Percentiles rank a stretch among this genome's conserved stretches.
Conservation (phyloP, 768 basidiomycete genomes). For the Rickenella mellea region DNA sequence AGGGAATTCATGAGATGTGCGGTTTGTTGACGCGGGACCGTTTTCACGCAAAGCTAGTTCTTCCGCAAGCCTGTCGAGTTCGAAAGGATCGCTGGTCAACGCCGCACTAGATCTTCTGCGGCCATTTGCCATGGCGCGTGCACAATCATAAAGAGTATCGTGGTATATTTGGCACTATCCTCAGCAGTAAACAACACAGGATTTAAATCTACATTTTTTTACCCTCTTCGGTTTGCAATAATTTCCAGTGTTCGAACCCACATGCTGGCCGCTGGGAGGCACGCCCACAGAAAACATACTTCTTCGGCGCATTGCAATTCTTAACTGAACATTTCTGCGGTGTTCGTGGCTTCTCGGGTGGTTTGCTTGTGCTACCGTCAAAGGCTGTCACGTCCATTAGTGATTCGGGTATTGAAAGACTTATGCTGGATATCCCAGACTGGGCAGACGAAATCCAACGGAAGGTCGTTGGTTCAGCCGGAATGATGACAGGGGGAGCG, state of each 20-base stretch:
- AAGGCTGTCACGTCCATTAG: slow-evolving; percentile 13
- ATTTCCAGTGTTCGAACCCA: too few relatives aligned
- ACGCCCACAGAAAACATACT: too few relatives aligned
- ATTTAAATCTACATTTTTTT: too few relatives aligned
- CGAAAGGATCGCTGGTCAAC: slow-evolving; percentile 41
- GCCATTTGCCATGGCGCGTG: background rate
- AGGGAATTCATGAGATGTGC: slow-evolving; percentile 21
- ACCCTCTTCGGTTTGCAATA: too few relatives aligned
- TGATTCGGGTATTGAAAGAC: slow-evolving; percentile 45
- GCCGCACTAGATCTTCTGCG: background rate
- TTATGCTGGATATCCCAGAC: slow-evolving; percentile 17
- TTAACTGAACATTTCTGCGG: too few relatives aligned
- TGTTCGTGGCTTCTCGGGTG: too few relatives aligned
- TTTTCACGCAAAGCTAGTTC: slow-evolving; percentile 59
- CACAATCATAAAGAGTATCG: too few relatives aligned
- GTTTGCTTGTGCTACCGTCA: too few relatives aligned
- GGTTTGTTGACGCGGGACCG: slow-evolving; percentile 42
- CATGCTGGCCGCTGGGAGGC: too few relatives aligned
- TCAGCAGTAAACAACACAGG: too few relatives aligned
- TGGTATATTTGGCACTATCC: too few relatives aligned
- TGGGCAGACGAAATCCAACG: slow-evolving; percentile 62
- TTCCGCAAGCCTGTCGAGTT: slow-evolving; percentile 64
- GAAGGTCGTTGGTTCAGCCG: slow-evolving; percentile 63
- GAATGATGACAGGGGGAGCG: slow-evolving; percentile 15
- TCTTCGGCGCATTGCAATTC: too few relatives aligned